Base-by-base conservation (phyloP, 257 asterid genomes). In the Phtheirospermum japonicum region DNA sequence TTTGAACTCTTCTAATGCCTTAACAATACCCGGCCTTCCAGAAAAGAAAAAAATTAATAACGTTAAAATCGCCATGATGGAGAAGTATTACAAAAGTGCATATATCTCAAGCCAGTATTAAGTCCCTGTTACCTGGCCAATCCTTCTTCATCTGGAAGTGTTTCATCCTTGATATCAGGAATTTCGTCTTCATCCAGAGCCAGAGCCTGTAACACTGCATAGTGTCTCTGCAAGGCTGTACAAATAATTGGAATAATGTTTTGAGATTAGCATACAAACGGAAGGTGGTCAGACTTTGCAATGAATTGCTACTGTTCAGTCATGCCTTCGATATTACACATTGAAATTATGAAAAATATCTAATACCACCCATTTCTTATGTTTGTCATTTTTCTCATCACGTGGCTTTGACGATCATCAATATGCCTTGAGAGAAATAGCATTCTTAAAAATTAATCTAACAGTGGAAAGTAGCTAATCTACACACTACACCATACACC, bases 101-200 rank as follows among this genome's bases (percentile, higher is more conserved):
- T n/a, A n/a, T n/a, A n/a, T 61, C 30, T 18, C 12, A 45, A 32
- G 14, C 30, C 30, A 50, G 20, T 32, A 43, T 14, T 16, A 3
- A 59, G n/a, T 54, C 42, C 7, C 5, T 6, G 42, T 19, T 77
- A 91, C 98, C 97, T 80, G 72, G 91, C 71, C 81, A 93, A 70
- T 68, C 99, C 97, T 76, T 89, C 96, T 84, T 93, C 96, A 75
- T 93, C 99, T 8, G 97, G 99, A 75, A 89, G 83, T 31, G 99
- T 93, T 80, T 89, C 97, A 63, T 93, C 99, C 74, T 78, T 85
- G 39, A 83, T 75, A 26, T 89, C 96, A 39, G 99, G 99, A 83
- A 93, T 83, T 75, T 93, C 96, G 31, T 93, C 99, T 76, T 93
- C 99, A 67, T 87, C 95, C 66, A 93, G 79, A 23, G 99, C 99